Evolutionary conservation across 352 stramenopile genomes (phyloP).

Genomic region (Pythium chondricola): DNA sequence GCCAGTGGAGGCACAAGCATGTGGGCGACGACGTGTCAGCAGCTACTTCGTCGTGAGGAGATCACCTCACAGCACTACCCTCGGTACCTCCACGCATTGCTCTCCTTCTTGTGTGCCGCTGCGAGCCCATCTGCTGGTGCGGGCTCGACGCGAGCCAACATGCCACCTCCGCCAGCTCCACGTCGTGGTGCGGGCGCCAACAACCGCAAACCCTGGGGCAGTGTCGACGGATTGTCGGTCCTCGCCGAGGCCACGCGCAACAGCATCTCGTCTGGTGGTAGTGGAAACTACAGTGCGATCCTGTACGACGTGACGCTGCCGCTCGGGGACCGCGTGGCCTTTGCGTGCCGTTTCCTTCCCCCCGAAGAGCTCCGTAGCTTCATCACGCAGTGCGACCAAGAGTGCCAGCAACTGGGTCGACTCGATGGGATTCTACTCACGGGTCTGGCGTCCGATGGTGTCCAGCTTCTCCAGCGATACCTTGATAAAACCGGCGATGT

Average conservation of each 20-base stretch:
- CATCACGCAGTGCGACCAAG: constrained; percentile 67
- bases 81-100: constrained; percentile 77
- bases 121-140: constrained; percentile 21
- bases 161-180: constrained; percentile 21
- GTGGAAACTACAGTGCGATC: constrained; percentile 61
- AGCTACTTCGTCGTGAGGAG: constrained; percentile 71
- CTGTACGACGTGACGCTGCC: constrained; percentile 83
- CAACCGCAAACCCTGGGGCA: constrained; percentile 49
- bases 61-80: constrained; percentile 52
- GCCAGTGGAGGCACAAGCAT: constrained; percentile 33
- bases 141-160: constrained; percentile 14
- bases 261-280: constrained; percentile 1
- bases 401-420: constrained; percentile 76
- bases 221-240: constrained; percentile 43
- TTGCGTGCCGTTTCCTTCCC: constrained; percentile 89
- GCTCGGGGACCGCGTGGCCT: constrained; percentile 87
- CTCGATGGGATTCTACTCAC: constrained; percentile 90
- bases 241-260: constrained; percentile 13
- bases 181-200: constrained; percentile 4
- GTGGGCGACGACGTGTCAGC: constrained; percentile 74
- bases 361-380: constrained; percentile 79
- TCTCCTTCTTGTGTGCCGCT: constrained; percentile 61
- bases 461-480: constrained; percentile 89
- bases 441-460: constrained; percentile 73
- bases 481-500: constrained; percentile 87